A percentile compares a stretch with the other conserved stretches of the same genome.
phyloP scores from a whole-genome alignment of 441 rosid genomes.

The Metrosideros polymorpha region DNA sequence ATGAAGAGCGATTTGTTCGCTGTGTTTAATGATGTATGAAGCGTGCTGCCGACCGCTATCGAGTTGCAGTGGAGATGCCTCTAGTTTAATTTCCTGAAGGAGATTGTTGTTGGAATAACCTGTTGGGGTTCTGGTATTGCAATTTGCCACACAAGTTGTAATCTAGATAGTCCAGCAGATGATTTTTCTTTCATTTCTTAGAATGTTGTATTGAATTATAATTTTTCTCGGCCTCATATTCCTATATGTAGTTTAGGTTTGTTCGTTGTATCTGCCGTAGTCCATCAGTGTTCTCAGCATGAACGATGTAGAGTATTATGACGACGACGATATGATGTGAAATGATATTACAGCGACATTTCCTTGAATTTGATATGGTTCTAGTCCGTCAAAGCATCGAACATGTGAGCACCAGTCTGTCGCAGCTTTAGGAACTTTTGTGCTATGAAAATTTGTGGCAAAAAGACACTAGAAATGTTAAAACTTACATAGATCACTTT shows the following conservation, averaged over 20 bases:
- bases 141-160: neutral
- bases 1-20: conserved; percentile 64
- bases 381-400: neutral
- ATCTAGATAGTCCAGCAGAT: neutral
- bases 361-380: neutral
- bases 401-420: too few relatives aligned
- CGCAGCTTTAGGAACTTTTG: too few relatives aligned
- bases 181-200: neutral
- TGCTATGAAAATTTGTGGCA: too few relatives aligned
- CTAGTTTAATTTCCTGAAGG: neutral
- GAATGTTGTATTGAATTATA: neutral
- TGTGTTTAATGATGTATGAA: conserved; percentile 58
- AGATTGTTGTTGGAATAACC: neutral
- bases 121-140: neutral
- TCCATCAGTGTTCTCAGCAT: neutral
- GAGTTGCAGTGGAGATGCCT: neutral
- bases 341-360: neutral
- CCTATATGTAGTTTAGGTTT: neutral
- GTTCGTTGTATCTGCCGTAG: neutral
- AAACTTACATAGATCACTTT: too few relatives aligned
- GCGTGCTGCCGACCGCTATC: neutral
- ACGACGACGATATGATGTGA: neutral
- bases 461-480: too few relatives aligned
- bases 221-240: neutral
- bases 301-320: neutral